phyloP scores from a whole-genome alignment of 2,329 filamentous ascomycete species.

The Teratosphaeria nubilosa region DNA sequence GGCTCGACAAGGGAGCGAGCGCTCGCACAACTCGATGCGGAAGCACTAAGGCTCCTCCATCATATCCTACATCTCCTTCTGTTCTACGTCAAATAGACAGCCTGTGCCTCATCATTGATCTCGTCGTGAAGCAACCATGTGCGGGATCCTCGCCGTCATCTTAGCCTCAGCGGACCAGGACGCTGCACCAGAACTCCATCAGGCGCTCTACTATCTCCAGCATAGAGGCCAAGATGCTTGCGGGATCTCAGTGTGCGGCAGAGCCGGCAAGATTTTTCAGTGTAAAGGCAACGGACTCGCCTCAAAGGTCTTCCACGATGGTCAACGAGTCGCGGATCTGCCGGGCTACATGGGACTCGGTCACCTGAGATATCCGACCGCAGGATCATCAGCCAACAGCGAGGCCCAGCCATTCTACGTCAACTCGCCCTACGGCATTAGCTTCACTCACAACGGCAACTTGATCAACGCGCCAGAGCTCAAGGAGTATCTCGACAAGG shows the following conservation, averaged over 20 bases:
- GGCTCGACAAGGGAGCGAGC: background rate
- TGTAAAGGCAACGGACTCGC: constrained; percentile 91
- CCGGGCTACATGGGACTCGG: constrained; percentile 80
- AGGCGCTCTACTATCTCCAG: constrained; percentile 31
- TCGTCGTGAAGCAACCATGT: constrained; percentile 30
- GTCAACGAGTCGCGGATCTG: constrained; percentile 60
- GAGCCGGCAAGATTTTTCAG: constrained; percentile 72
- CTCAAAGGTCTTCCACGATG: constrained; percentile 73
- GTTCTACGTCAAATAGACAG: background rate
- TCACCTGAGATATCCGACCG: constrained; percentile 82
- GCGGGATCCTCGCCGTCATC: constrained; percentile 42
- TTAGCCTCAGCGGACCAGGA: constrained; percentile 32
- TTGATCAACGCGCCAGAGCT: constrained; percentile 69
- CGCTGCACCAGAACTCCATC: constrained; percentile 28
- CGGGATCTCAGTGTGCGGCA: constrained; percentile 67
- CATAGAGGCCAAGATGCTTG: constrained; percentile 76
- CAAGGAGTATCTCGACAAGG: constrained; percentile 60
- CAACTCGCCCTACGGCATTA: constrained; percentile 74
- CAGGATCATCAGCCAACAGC: constrained; percentile 70
- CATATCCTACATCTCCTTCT: background rate
- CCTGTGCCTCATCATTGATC: background rate
- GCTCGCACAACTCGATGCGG: background rate
- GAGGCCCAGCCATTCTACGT: constrained; percentile 92
- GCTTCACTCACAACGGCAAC: constrained; percentile 78
- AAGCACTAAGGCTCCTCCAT: background rate